Evolutionary conservation across 1,139 yeast genomes (phyloP).

Genomic region (Kluyveromyces marxianus): DNA sequence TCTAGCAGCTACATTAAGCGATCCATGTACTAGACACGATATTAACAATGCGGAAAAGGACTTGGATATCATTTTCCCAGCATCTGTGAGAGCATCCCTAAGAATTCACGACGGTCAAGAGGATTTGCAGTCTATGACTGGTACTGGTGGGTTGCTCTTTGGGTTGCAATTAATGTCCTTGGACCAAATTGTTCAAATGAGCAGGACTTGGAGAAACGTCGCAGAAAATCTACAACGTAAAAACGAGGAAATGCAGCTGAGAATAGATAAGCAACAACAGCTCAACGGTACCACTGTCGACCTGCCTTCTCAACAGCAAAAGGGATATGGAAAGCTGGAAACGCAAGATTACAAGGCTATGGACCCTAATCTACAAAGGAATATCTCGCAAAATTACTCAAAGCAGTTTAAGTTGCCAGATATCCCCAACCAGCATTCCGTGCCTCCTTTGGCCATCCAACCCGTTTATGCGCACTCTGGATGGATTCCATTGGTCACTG

Average conservation of each 20-base stretch:
- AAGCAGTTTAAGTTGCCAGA: constrained; percentile 30
- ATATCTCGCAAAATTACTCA: constrained; percentile 18
- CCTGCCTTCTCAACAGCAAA: constrained; percentile 7
- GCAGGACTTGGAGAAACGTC: constrained; percentile 63
- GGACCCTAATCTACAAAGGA: constrained; percentile 24
- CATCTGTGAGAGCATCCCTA: constrained; percentile 51
- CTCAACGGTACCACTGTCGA: constrained; percentile 7
- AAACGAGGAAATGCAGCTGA: constrained; percentile 11
- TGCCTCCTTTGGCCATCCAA: constrained; percentile 69
- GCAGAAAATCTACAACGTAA: constrained; percentile 37
- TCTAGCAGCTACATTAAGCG: constrained; percentile 48
- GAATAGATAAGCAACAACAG: neutral
- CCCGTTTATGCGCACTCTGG: constrained; percentile 72
- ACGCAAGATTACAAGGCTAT: constrained; percentile 18
- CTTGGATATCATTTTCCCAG: constrained; percentile 49
- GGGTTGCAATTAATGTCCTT: constrained; percentile 59
- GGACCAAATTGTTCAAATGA: constrained; percentile 56
- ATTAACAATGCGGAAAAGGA: constrained; percentile 59
- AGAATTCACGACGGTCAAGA: constrained; percentile 66
- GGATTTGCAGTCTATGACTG: constrained; percentile 40
- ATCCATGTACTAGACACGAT: constrained; percentile 58
- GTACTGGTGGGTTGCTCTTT: constrained; percentile 53
- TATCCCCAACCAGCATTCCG: constrained; percentile 57
- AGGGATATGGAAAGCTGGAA: constrained; percentile 23
- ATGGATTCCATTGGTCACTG: constrained; percentile 90